phyloP scores from a whole-genome alignment of 2,329 filamentous ascomycete species.

The Xylaria sp. region DNA sequence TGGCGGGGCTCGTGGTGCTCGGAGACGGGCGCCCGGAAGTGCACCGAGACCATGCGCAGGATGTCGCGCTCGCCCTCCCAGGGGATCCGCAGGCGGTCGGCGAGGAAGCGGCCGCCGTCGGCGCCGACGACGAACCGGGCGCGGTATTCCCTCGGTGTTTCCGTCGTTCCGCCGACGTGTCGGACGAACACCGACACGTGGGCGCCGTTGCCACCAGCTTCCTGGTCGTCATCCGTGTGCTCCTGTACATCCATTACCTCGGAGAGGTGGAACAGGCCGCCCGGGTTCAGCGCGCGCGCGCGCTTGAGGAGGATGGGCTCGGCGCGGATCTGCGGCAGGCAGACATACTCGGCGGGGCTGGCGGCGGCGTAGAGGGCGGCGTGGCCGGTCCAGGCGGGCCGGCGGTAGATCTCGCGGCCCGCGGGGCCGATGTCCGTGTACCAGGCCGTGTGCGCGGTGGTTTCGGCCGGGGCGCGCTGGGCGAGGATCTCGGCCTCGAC shows the following conservation, averaged over 20 bases:
- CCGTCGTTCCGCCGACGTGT: constrained; percentile 18
- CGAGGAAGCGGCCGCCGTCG: constrained; percentile 38
- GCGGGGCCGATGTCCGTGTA: constrained; percentile 37
- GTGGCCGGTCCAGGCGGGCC: constrained; percentile 36
- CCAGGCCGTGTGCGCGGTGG: constrained; percentile 30
- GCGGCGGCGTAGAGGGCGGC: constrained; percentile 29
- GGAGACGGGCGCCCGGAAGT: constrained; percentile 36
- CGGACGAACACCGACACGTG: constrained; percentile 16
- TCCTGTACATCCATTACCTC: constrained; percentile 34
- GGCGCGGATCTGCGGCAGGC: constrained; percentile 40
- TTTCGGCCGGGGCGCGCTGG: neutral
- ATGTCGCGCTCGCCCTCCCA: constrained; percentile 38
- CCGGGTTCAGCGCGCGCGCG: constrained; percentile 36
- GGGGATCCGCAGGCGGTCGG: constrained; percentile 34
- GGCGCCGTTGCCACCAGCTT: neutral
- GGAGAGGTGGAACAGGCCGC: constrained; percentile 31
- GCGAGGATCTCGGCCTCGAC: constrained; percentile 5
- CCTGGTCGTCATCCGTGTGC: constrained; percentile 20
- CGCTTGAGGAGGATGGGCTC: constrained; percentile 38
- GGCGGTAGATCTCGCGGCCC: constrained; percentile 33
- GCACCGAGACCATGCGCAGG: constrained; percentile 39
- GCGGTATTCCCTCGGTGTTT: constrained; percentile 11
- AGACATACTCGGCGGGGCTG: constrained; percentile 35
- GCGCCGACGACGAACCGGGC: constrained; percentile 38
- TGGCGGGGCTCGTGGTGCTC: constrained; percentile 32